Percentiles rank a stretch among this genome's conserved stretches.
Evolutionary conservation across 1,284 basidiomycete genomes (phyloP).

Genomic region (Boletellus sp.): DNA sequence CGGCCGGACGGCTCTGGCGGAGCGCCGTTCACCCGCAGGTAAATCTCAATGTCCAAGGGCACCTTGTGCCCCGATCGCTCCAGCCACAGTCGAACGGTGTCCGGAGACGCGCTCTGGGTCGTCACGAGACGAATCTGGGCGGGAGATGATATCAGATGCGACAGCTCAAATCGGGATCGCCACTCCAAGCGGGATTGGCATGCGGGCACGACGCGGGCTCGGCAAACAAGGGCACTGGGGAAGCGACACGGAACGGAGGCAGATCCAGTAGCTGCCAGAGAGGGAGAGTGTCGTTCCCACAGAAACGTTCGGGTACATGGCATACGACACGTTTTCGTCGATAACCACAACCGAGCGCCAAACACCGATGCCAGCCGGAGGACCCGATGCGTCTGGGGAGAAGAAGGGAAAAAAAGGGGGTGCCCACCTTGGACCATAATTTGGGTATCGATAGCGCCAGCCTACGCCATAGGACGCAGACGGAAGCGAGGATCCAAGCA

Average conservation of each 20-base stretch:
- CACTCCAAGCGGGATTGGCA: constrained; percentile 10
- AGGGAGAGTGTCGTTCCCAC: no score
- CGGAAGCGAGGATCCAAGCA: constrained; percentile 66
- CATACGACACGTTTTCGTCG: constrained; percentile 14
- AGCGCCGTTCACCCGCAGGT: constrained; percentile 49
- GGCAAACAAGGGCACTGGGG: constrained; percentile 3
- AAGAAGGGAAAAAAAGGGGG: no score
- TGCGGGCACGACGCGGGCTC: constrained; percentile 6
- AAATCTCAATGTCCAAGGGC: constrained; percentile 75
- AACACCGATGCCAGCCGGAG: no score
- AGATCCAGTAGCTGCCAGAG: no score
- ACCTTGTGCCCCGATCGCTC: constrained; percentile 66
- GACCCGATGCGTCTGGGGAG: no score
- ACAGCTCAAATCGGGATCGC: not conserved
- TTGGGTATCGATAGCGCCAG: constrained; percentile 59
- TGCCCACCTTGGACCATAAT: constrained; percentile 69
- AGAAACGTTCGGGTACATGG: no score
- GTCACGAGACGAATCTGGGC: constrained; percentile 67
- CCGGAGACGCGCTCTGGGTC: constrained; percentile 63
- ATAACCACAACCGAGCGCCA: constrained; percentile 13
- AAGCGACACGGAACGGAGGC: constrained; percentile 2
- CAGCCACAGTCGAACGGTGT: constrained; percentile 73
- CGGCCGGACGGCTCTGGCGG: constrained; percentile 24
- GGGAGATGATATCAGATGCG: constrained; percentile 12
- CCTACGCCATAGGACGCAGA: constrained; percentile 59